Percentiles rank a stretch among this genome's conserved stretches.
Conservation (phyloP, 2,329 filamentous ascomycete species). For the Cercospora citrullina region DNA sequence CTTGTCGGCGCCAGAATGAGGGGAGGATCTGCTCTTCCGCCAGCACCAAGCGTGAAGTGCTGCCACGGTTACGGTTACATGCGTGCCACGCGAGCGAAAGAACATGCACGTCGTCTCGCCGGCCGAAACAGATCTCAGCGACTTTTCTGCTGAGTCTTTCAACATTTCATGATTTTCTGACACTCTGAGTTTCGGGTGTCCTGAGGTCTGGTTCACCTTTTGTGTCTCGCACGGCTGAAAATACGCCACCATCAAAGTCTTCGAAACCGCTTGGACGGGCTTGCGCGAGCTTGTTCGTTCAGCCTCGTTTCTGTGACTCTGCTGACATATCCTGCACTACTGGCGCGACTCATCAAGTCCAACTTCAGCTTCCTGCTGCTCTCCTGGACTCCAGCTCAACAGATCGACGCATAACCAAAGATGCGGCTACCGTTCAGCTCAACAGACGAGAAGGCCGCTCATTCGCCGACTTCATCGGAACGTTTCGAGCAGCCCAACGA, state of each 20-base stretch:
- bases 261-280: background rate
- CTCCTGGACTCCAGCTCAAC: background rate
- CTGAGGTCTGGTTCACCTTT: background rate
- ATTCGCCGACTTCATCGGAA: conserved; percentile 13
- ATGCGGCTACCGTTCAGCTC: conserved; percentile 16
- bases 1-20: conserved; percentile 4
- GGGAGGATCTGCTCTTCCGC: conserved; percentile 1
- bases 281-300: background rate
- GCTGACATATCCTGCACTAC: background rate
- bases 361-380: background rate
- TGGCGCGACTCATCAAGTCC: background rate
- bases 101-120: background rate
- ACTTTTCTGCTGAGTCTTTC: background rate
- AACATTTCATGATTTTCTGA: background rate
- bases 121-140: background rate
- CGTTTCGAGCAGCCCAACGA: conserved; percentile 9
- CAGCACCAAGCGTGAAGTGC: background rate
- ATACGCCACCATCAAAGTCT: background rate
- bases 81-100: background rate
- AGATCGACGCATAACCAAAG: background rate
- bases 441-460: conserved; percentile 3
- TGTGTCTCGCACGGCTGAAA: background rate
- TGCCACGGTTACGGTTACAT: background rate
- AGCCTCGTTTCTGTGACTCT: background rate
- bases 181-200: background rate